phyloP scores from a whole-genome alignment of 208 protist genomes.

The Crithidia thermophila region DNA sequence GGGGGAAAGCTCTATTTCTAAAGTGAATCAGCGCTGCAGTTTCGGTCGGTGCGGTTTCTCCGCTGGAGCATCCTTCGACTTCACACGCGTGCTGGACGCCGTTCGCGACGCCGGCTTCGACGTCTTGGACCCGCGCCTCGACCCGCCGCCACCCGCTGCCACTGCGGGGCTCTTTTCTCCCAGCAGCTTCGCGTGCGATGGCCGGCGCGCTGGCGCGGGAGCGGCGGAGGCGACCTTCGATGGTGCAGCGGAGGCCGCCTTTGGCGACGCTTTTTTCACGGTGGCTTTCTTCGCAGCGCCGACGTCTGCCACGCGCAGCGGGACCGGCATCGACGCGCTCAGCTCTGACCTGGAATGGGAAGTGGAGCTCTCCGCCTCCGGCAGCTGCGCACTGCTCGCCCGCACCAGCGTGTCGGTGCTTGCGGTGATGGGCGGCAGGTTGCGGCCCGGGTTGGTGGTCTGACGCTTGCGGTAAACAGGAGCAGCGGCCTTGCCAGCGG shows the following conservation, averaged over 20 bases:
- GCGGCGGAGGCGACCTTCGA: neutral
- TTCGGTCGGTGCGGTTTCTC: constrained; percentile 15
- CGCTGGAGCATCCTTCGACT: constrained; percentile 1
- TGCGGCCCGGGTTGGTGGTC: constrained; percentile 21
- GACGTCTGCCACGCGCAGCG: neutral
- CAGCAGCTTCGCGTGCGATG: constrained; percentile 5
- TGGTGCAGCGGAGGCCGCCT: neutral
- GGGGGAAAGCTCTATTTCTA: too few relatives aligned
- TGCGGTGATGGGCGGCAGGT: constrained; percentile 26
- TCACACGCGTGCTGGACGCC: constrained; percentile 1
- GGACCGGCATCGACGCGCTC: neutral
- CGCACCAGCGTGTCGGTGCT: constrained; percentile 12
- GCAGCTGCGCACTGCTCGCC: constrained; percentile 2
- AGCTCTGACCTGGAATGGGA: too few relatives aligned
- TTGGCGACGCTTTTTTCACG: neutral
- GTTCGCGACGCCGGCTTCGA: constrained; percentile 7
- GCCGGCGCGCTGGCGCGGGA: neutral
- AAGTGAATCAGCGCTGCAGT: constrained; percentile 15
- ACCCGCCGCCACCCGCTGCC: too few relatives aligned
- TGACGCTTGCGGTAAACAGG: constrained; percentile 28
- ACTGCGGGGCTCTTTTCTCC: neutral
- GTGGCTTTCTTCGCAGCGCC: too few relatives aligned
- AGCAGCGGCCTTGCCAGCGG: neutral
- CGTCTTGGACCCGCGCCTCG: constrained; percentile 4
- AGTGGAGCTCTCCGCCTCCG: too few relatives aligned